Evolutionary conservation across 805 yeast species (phyloP), one percentile per base, ranked within the genome.

Genomic region (Kluyveromyces lactis): DNA sequence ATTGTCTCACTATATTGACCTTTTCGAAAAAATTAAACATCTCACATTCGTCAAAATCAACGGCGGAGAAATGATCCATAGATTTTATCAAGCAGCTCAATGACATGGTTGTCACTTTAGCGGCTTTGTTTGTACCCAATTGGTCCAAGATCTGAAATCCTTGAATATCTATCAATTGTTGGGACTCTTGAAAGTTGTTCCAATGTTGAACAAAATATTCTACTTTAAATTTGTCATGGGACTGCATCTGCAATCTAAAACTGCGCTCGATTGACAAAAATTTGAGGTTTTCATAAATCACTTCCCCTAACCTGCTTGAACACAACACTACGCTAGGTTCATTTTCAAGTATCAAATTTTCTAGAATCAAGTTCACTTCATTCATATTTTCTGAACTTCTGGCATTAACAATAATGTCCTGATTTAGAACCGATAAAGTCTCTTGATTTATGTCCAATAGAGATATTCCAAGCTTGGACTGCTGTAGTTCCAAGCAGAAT

Each of bases 271-370:
- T 26, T 34, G 50, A 48, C 23, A 36, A 31, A 3, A 13, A 19
- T 21, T 42, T 28, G 4, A 53, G 32, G 23, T 18, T 36, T 1
- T 41, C 32, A 15, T 33, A 44, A 23, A 36, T 38, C 11, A 6
- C 18, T 28, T 50, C 50, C 17, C 44, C 48, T 7, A 52, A 28
- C 9, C 47, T 43, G 17, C 46, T 45, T 1, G 59, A 48, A 3
- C 53, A 26, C 12, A 55, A 13, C 33, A 52, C 50, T 8, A 42
- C 16, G 3, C 49, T 39, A 3, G 60, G 56, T 2, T 31, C 31
- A 18, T 39, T 15, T n/a, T 44, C 45, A 18, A 38, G 18, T 8
- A 55, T 29, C 3, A 53, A 18, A 9, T 41, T 38, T 21, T 44
- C 53, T 11, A 27, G 13, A 15, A 53, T 36, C 23, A 36, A 9